Conservation (phyloP, 2,329 filamentous ascomycete genomes). For the Capronia epimyces region DNA sequence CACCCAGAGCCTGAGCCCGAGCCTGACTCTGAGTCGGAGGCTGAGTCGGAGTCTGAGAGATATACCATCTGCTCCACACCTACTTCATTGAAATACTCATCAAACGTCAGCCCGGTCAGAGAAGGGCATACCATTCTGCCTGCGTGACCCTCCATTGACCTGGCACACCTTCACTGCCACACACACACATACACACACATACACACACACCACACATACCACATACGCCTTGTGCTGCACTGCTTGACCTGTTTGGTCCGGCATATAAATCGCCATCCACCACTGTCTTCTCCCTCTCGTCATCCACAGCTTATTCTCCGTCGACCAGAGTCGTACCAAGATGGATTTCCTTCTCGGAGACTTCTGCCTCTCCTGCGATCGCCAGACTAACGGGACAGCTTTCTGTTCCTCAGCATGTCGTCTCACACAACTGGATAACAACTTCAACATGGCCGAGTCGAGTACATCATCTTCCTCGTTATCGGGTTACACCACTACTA, state of each 20-base stretch:
- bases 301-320: conserved; percentile 7
- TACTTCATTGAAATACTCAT: conserved; percentile 2
- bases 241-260: not conserved
- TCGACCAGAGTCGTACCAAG: conserved; percentile 10
- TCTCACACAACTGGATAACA: conserved; percentile 74
- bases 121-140: conserved; percentile 16
- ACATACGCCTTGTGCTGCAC: not conserved
- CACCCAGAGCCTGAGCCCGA: no score
- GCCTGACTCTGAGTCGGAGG: no score
- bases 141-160: conserved; percentile 21
- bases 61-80: conserved; percentile 2
- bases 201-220: not conserved
- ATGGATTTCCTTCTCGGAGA: conserved; percentile 66
- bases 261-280: conserved; percentile 15
- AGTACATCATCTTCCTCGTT: conserved; percentile 30
- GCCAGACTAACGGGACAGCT: conserved; percentile 71
- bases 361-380: conserved; percentile 91
- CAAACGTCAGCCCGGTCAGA: conserved; percentile 18
- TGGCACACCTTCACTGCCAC: conserved; percentile 15
- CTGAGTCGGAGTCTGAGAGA: not conserved
- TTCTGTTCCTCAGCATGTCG: conserved; percentile 93
- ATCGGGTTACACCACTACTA: conserved; percentile 44
- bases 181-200: conserved; percentile 3
- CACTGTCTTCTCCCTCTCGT: not conserved
- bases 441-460: conserved; percentile 32